Base-by-base conservation (phyloP, 345 rosid species). In the Aquilaria sinensis region DNA sequence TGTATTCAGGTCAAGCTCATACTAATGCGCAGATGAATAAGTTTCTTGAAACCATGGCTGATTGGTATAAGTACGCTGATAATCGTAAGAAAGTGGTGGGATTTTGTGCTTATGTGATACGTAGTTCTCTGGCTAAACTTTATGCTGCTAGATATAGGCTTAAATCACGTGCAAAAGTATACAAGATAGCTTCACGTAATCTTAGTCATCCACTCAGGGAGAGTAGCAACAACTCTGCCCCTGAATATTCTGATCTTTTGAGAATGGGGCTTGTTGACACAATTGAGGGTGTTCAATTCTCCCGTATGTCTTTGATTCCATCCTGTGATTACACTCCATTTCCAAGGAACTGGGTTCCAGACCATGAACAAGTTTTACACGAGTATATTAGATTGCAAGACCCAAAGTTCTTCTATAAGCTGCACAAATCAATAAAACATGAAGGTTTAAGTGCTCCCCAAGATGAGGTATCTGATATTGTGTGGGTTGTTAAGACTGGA, bases 1-100 rank as follows among this genome's bases (percentile, higher is more conserved):
- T 94, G 31, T 90, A 86, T 77, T 90, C 97, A 4, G 81, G 96
- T 79, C 99, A 94, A 76, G 90, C 97, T 73, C 99, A 90, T 80
- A 82, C 85, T 47, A 94, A 90, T 73, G 76, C 97, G 14, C 99
- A 90, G 75, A 90, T 94, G 99, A 94, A 94, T 70, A 94, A 90
- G 78, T 86, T 90, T 74, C 96, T 94, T 52, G 97, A 90, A 78
- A 88, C 97, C 57, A 80, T 90, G 89, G 99, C 99, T 69, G 97
- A 94, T 70, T 94, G 99, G 96, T 94, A 90, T 59, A 80, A 77
- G 68, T 94, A 82, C 68, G 97, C 97, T 34, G 99, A 94, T 71
- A 94, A 94, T 47, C 79, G 96, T 57, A 94, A 88, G 80, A 94
- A 90, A 75, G 84, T 87, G 56, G 90, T 94, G 63, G 96, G 91